Evolutionary conservation across 2,329 filamentous ascomycete species (phyloP).

Genomic region (Gnomoniopsis smithogilvyi): DNA sequence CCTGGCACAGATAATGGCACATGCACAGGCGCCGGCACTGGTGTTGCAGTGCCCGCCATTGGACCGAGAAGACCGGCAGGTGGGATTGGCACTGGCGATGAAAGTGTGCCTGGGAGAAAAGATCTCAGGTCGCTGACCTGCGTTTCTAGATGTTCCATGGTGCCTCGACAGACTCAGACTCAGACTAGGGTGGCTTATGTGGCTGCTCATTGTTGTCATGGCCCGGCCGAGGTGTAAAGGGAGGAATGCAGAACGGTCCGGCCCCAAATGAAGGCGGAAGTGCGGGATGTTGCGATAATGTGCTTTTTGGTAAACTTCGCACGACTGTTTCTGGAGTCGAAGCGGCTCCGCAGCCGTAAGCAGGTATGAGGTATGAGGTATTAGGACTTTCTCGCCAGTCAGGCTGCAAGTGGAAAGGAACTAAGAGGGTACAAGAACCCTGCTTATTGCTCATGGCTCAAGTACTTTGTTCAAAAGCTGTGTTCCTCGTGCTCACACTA

Average conservation of each 20-base stretch:
- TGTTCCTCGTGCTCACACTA: not conserved
- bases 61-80: not conserved
- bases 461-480: not conserved
- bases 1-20: slow-evolving; percentile 11
- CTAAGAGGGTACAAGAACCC: not conserved
- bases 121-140: slow-evolving; percentile 51
- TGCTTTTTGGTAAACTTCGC: not conserved
- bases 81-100: slow-evolving; percentile 5
- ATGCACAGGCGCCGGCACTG: no score
- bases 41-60: slow-evolving; percentile 18
- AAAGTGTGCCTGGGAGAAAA: slow-evolving; percentile 38
- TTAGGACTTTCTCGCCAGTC: not conserved
- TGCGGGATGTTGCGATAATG: not conserved
- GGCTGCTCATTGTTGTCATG: not conserved
- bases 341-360: not conserved
- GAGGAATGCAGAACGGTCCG: not conserved
- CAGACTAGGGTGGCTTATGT: not conserved
- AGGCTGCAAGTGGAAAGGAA: not conserved
- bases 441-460: not conserved
- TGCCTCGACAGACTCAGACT: not conserved
- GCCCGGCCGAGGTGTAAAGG: not conserved
- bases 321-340: no score
- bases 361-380: no score
- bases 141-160: slow-evolving; percentile 53
- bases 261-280: not conserved